phyloP scores from a whole-genome alignment of 805 yeast species.

The Lachancea sp. region DNA sequence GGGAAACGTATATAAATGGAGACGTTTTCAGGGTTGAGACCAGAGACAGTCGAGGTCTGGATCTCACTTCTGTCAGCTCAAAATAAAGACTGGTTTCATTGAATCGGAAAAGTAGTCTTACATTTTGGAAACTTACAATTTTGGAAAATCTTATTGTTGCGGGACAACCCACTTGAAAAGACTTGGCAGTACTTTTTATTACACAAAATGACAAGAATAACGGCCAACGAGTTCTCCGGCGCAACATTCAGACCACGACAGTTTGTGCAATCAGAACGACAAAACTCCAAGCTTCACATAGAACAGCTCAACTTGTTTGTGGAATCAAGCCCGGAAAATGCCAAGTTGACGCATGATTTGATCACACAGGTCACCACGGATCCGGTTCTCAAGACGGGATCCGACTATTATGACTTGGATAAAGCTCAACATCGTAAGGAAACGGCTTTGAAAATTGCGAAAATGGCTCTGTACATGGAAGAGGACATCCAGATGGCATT shows the following conservation, averaged over 20 bases:
- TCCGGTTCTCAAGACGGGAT: slow-evolving; percentile 51
- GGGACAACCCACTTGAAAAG: no score
- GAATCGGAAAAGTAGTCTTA: no score
- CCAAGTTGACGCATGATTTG: slow-evolving; percentile 42
- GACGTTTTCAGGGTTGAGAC: background rate
- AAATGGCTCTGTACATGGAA: slow-evolving; percentile 57
- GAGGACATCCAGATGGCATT: slow-evolving; percentile 29
- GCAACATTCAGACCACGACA: slow-evolving; percentile 26
- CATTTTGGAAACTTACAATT: no score
- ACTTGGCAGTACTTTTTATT: no score
- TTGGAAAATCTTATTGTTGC: no score
- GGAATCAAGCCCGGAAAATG: slow-evolving; percentile 44
- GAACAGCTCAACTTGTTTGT: slow-evolving; percentile 49
- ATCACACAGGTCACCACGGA: slow-evolving; percentile 60
- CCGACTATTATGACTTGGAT: slow-evolving; percentile 50
- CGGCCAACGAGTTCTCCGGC: slow-evolving; percentile 17
- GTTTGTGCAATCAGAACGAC: slow-evolving; percentile 39
- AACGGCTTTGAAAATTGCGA: slow-evolving; percentile 54
- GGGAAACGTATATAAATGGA: background rate
- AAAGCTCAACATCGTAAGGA: slow-evolving; percentile 53
- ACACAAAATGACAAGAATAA: slow-evolving; percentile 25
- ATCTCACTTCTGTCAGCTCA: no score
- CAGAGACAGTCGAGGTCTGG: background rate
- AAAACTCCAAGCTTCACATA: slow-evolving; percentile 36
- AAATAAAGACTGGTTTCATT: no score